Evolutionary conservation across 2,329 filamentous ascomycete genomes (phyloP), one percentile per base, ranked within the genome.

Genomic region (Alternaria sp.): DNA sequence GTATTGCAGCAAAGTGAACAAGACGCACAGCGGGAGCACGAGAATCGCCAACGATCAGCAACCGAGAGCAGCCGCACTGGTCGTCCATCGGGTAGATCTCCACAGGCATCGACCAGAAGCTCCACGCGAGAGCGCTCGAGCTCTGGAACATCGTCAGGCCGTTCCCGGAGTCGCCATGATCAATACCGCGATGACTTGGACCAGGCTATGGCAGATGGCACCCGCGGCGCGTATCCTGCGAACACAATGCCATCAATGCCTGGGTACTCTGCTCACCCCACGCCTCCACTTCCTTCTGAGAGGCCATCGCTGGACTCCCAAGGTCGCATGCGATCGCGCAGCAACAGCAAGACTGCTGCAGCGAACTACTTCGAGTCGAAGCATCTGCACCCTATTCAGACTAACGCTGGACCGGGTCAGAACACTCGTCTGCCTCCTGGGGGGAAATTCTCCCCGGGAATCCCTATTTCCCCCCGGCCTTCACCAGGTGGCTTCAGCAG

Each of bases 101-200:
- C 84, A 19, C 73, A 84, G 6, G 73, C 72, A 12, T 79, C 83
- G 5, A 79, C 74, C 61, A 77, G 77, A 66, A 77, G 76, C 52
- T 79, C 79, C 19, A 79, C 76, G 26, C 80, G 86, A 54, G 84
- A 86, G 64, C 84, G 87, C 54, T 87, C 87, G 6, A 84, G 82
- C 65, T 89, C 87, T 7, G 83, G 85, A 57, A 80, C 83, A 4
- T 83, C 83, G 1, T 84, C 83, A 55, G 83, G 82, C 26, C 83
- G 86, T 26, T 88, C 86, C 8, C 84, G 84, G 65, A 88, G 86
- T 71, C 84, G 85, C 45, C 79, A 68, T 54, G 71, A 83, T 25
- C 79, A 77, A 47, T 81, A 83, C 61, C 83, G 84, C 28, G 86
- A 88, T 56, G 86, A 88, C 67, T 72, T 86, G 3, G 83, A 83